Base-by-base conservation (phyloP, 148 eudicot genomes). In the Vaccinium corymbosum region DNA sequence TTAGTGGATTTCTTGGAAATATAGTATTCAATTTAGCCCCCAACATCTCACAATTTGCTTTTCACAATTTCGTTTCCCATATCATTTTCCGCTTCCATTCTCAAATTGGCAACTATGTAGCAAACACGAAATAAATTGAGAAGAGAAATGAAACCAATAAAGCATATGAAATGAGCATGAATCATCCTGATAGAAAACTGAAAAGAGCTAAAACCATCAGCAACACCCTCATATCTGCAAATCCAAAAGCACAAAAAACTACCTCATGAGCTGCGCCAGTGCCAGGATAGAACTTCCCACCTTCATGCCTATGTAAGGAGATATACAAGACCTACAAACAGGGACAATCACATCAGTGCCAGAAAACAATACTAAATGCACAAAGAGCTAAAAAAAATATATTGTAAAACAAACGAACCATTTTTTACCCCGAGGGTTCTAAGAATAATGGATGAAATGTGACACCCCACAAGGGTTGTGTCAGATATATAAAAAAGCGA, bases 271-370 rank as follows among this genome's bases (percentile, higher is more conserved):
- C 96, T 71, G 98, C 94, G 75, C 99, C 99, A 81, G 99, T 94
- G 86, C 98, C 96, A 78, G 99, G 99, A 88, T 97, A 97, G 86
- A 97, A 97, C 49, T 88, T 90, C 71, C 99, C 99, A 83, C 94
- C 94, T 90, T 97, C 99, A 79, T 97, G 97, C 89, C 99, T 94
- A 87, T 97, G 99, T 88, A 97, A 88, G 56, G 99, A 97, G 86
- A 97, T 86, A 89, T 97, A 97, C 92, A 97, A 78, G 56, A 97
- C 99, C 99, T 97, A 84, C 76, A 88, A 20, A 78, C 25, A 25
- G 32, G 56, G 52, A 16, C 78, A 72, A 42, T 7, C 13, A 38
- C 71, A 85, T 87, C 2, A 85, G 29, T 27, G 35, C 64, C n/a
- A 51, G 29, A 80, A 15, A n/a, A 57, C 55, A 14, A 73, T 13